These are phyloP conservation scores for Trichosporon sp. DNA, from an alignment of 1,284 basidiomycete genomes.

Conservation along the genomic window DNA sequence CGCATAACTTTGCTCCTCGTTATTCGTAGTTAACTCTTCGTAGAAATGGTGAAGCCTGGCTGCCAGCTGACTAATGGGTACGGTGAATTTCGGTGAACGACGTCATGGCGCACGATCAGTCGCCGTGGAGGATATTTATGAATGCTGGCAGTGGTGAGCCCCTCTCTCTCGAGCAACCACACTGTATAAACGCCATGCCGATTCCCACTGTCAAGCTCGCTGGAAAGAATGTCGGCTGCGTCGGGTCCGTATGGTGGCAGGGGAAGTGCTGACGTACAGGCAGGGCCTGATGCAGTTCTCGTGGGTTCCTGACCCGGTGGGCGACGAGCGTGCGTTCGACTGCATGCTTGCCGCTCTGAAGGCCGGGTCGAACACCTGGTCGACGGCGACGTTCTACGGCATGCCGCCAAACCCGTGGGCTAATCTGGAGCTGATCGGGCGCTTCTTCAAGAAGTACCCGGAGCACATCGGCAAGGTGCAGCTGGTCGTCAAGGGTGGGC, in stretches of 20 bases:
- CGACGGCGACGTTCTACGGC: conserved; percentile 48
- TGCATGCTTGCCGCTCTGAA: conserved; percentile 61
- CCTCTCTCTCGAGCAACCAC: neutral
- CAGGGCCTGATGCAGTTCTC: conserved; percentile 59
- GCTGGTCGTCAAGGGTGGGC: conserved; percentile 56
- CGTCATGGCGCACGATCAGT: neutral
- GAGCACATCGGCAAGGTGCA: conserved; percentile 56
- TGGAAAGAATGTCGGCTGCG: conserved; percentile 33
- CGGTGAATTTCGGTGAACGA: neutral
- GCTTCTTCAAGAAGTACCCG: conserved; percentile 53
- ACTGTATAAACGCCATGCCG: conserved; percentile 16
- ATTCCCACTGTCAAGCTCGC: conserved; percentile 32
- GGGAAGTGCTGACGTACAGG: conserved; percentile 4
- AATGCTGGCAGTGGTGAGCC: neutral
- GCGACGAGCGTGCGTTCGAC: conserved; percentile 59
- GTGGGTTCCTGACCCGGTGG: conserved; percentile 50
- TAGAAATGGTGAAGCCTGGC: neutral
- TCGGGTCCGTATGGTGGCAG: conserved; percentile 28
- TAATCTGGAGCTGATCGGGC: conserved; percentile 43
- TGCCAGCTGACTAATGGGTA: neutral
- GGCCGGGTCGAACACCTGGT: conserved; percentile 54
- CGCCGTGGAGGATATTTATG: neutral
- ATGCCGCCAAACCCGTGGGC: conserved; percentile 23
- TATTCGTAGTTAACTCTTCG: neutral
- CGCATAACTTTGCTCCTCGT: neutral